Conservation (phyloP, 805 yeast species). For the Metschnikowia baotianmanensis region DNA sequence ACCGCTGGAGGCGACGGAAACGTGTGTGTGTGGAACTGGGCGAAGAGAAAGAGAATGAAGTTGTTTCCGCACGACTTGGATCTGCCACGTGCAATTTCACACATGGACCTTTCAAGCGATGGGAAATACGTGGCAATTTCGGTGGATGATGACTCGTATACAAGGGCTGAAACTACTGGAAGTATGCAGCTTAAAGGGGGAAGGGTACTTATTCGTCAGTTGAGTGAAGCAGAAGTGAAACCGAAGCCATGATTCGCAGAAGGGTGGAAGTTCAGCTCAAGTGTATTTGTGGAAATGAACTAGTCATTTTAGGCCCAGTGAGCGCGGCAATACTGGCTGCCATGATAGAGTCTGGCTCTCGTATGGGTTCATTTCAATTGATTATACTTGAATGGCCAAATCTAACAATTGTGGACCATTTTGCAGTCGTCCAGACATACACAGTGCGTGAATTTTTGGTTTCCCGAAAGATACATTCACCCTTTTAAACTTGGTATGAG, state of each 20-base stretch:
- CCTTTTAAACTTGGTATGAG: too few relatives aligned
- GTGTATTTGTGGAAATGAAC: too few relatives aligned
- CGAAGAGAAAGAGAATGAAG: conserved; percentile 42
- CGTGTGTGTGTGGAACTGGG: conserved; percentile 51
- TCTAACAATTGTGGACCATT: too few relatives aligned
- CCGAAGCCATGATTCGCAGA: conserved; percentile 11
- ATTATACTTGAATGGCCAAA: too few relatives aligned
- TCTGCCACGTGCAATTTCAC: conserved; percentile 13
- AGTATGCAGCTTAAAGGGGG: background rate
- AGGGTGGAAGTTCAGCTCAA: too few relatives aligned
- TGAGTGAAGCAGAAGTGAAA: conserved; percentile 12
- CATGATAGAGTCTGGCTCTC: too few relatives aligned
- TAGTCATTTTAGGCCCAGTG: too few relatives aligned
- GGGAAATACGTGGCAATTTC: conserved; percentile 17
- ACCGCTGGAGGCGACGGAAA: conserved; percentile 54
- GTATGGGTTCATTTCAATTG: too few relatives aligned
- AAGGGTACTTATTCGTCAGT: conserved; percentile 5
- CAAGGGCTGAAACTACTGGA: conserved; percentile 2
- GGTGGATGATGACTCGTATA: conserved; percentile 11
- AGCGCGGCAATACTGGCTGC: too few relatives aligned
- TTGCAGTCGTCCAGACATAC: too few relatives aligned
- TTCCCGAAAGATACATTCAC: too few relatives aligned
- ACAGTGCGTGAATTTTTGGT: too few relatives aligned
- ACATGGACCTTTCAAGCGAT: conserved; percentile 16
- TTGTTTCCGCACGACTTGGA: conserved; percentile 22